phyloP scores from a whole-genome alignment of 148 eudicot species.

The Dysphania ambrosioides region DNA sequence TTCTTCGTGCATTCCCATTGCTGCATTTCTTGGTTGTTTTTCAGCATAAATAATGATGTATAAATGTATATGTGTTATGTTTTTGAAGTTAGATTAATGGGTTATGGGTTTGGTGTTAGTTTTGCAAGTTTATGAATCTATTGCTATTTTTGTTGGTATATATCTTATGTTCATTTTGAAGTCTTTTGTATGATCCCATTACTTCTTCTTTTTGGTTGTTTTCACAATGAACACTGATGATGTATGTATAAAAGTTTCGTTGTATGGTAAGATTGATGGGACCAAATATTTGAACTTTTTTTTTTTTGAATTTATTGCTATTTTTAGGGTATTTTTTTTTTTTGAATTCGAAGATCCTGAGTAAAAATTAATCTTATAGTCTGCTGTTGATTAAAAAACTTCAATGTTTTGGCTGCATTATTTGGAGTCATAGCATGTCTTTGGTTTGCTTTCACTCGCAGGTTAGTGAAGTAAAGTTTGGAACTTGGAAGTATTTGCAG shows the following conservation, averaged over 20 bases:
- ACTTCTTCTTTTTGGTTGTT: no score
- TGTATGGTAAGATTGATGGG: no score
- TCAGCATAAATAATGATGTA: conserved; percentile 5
- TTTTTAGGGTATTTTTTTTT: neutral
- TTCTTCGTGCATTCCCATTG: neutral
- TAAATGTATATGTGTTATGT: neutral
- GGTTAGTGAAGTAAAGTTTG: conserved; percentile 9
- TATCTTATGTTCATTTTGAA: no score
- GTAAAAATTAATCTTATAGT: neutral
- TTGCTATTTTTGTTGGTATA: no score
- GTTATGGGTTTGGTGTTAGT: neutral
- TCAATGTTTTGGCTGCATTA: no score
- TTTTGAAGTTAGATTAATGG: no score
- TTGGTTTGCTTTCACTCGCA: conserved; percentile 12
- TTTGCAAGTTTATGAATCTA: neutral
- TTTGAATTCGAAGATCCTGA: conserved; percentile 9
- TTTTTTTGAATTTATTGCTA: no score
- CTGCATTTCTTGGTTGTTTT: neutral
- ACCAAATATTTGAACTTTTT: no score
- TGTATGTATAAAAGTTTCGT: no score
- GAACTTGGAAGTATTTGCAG: neutral
- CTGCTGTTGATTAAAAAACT: neutral
- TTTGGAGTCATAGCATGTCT: neutral
- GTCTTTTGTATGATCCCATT: no score
- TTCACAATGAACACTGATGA: no score